phyloP scores from a whole-genome alignment of 176 grass and related monocot species.

The Juncus inflexus region DNA sequence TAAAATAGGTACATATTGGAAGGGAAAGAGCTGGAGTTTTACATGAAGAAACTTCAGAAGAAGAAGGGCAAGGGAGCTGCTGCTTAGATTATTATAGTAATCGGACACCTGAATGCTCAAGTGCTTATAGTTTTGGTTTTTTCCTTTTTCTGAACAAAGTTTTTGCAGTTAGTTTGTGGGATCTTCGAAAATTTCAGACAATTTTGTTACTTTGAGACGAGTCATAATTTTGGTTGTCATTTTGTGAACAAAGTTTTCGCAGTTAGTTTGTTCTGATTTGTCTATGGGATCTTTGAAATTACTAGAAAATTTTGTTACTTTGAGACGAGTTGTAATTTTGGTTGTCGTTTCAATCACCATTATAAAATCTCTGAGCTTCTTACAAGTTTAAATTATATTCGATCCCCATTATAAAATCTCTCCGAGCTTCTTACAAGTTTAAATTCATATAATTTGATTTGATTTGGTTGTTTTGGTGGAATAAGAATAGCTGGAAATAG shows the following conservation, averaged over 20 bases:
- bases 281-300: slow-evolving; percentile 6
- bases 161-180: slow-evolving; percentile 24
- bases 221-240: background rate
- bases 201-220: slow-evolving; percentile 5
- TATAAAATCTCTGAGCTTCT: too few relatives aligned
- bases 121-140: slow-evolving; percentile 2
- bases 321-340: background rate
- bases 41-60: slow-evolving; percentile 85
- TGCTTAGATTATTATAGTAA: slow-evolving; percentile 33
- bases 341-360: background rate
- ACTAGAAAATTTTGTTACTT: slow-evolving; percentile 8
- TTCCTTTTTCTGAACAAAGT: too few relatives aligned
- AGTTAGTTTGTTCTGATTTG: background rate
- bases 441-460: too few relatives aligned
- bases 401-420: too few relatives aligned
- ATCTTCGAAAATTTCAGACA: background rate
- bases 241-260: slow-evolving; percentile 7
- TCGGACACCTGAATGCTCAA: background rate
- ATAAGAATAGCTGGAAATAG: too few relatives aligned
- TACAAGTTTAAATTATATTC: too few relatives aligned
- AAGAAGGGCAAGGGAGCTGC: slow-evolving; percentile 82
- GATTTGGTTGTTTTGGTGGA: too few relatives aligned
- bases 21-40: slow-evolving; percentile 87
- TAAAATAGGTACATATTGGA: slow-evolving; percentile 66
- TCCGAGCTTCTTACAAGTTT: too few relatives aligned